Conservation (phyloP, 768 basidiomycete genomes). For the Hortiboletus campestris region DNA sequence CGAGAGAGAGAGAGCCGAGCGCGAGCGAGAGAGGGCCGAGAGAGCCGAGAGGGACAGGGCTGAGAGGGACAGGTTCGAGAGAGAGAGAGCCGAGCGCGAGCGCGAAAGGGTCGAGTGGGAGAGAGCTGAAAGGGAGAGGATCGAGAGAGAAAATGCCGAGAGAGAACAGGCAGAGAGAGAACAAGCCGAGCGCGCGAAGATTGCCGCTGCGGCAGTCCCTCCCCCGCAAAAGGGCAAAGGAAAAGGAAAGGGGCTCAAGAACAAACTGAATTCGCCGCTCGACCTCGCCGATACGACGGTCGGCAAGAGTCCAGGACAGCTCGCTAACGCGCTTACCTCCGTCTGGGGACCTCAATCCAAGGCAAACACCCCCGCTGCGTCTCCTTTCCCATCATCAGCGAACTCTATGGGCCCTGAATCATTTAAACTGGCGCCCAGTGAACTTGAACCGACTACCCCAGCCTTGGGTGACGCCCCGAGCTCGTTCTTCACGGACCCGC, state of each 20-base stretch:
- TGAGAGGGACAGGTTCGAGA: slow-evolving; percentile 1
- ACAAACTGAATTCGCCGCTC: slow-evolving; percentile 29
- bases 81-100: slow-evolving; percentile 4
- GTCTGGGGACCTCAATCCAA: slow-evolving; percentile 46
- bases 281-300: slow-evolving; percentile 37
- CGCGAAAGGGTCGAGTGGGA: slow-evolving; percentile 4
- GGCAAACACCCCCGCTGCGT: slow-evolving; percentile 27
- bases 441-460: slow-evolving; percentile 8
- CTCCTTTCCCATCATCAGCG: slow-evolving; percentile 23
- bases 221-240: slow-evolving; percentile 11
- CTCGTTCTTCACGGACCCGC: background rate
- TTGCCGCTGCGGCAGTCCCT: background rate
- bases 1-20: background rate
- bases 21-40: background rate
- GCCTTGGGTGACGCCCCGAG: slow-evolving; percentile 14
- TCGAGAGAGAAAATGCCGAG: background rate
- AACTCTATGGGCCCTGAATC: slow-evolving; percentile 24
- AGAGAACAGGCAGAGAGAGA: slow-evolving; percentile 5
- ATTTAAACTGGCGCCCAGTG: background rate
- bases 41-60: background rate
- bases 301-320: slow-evolving; percentile 37
- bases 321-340: slow-evolving; percentile 44
- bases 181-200: slow-evolving; percentile 13
- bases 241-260: slow-evolving; percentile 17
- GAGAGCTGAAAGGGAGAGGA: background rate